A percentile compares a stretch with the other conserved stretches of the same genome.
phyloP scores from a whole-genome alignment of 1,139 yeast genomes.

The Spencermartinsiella ligniputridi region DNA sequence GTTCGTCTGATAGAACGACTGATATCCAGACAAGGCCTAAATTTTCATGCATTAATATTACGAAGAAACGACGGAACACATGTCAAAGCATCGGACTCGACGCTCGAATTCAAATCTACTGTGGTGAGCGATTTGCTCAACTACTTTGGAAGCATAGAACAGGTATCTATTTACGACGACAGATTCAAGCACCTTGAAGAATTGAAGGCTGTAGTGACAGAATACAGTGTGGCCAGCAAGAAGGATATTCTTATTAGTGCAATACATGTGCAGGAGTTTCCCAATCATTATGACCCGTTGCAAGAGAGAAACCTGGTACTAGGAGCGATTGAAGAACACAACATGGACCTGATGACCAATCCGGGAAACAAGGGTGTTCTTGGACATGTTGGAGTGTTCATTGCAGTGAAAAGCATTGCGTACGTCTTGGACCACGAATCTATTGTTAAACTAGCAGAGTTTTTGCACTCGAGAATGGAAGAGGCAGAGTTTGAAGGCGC shows the following conservation, averaged over 20 bases:
- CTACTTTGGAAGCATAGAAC: constrained; percentile 28
- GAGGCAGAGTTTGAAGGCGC: background rate
- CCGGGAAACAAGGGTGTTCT: constrained; percentile 13
- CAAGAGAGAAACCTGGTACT: constrained; percentile 31
- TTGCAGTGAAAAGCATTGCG: constrained; percentile 27
- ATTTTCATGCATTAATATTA: constrained; percentile 39
- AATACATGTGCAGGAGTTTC: constrained; percentile 30
- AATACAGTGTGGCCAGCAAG: constrained; percentile 18
- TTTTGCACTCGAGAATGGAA: constrained; percentile 4
- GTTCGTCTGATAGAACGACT: constrained; percentile 28
- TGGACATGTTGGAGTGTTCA: constrained; percentile 22
- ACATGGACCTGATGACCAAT: constrained; percentile 20
- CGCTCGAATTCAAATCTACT: constrained; percentile 37
- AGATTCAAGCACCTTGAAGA: constrained; percentile 18
- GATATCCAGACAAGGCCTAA: constrained; percentile 26
- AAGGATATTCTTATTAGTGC: constrained; percentile 24
- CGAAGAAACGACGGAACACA: constrained; percentile 22
- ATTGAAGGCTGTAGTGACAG: constrained; percentile 29
- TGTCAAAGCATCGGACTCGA: constrained; percentile 13
- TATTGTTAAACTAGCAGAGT: constrained; percentile 16
- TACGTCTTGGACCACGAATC: constrained; percentile 25
- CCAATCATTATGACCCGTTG: constrained; percentile 31
- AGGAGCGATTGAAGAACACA: constrained; percentile 31
- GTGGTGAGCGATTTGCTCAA: constrained; percentile 35
- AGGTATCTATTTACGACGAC: constrained; percentile 39